Conservation (phyloP, 1,284 basidiomycete genomes). For the Boletus mariae region DNA sequence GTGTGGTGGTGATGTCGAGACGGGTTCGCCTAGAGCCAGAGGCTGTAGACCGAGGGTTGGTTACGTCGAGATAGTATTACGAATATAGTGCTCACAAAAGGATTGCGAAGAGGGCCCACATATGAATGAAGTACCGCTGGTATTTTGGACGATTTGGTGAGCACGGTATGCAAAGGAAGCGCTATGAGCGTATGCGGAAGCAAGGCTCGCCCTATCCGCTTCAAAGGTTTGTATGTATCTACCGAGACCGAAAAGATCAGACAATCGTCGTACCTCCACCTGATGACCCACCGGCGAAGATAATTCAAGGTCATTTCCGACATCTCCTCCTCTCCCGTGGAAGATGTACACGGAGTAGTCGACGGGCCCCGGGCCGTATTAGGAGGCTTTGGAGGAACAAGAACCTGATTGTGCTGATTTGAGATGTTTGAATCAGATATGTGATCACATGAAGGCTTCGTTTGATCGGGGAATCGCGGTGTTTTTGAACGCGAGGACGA, state of each 20-base stretch:
- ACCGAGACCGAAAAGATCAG: constrained; percentile 7
- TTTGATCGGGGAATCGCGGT: constrained; percentile 2
- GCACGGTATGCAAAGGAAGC: constrained; percentile 32
- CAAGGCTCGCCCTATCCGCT: constrained; percentile 30
- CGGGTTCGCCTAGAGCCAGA: constrained; percentile 20
- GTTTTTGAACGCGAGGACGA: not conserved
- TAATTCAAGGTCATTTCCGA: constrained; percentile 31
- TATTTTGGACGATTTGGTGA: constrained; percentile 10
- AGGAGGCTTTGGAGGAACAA: not conserved
- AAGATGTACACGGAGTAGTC: not conserved
- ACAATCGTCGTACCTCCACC: not conserved
- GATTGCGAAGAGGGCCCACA: constrained; percentile 5
- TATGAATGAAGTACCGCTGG: not conserved
- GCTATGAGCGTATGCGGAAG: constrained; percentile 29
- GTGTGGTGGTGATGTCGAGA: constrained; percentile 23
- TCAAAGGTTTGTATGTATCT: constrained; percentile 33
- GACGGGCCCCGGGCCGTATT: not conserved
- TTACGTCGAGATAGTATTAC: not conserved
- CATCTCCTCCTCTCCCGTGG: constrained; percentile 23
- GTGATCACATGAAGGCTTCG: not conserved
- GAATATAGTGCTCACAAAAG: constrained; percentile 12
- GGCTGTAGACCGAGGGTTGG: constrained; percentile 12
- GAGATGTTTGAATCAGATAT: not conserved
- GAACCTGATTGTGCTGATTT: not conserved
- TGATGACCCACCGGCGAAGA: constrained; percentile 26